Base-by-base conservation (phyloP, 2,329 filamentous ascomycete genomes). In the Septoria linicola region DNA sequence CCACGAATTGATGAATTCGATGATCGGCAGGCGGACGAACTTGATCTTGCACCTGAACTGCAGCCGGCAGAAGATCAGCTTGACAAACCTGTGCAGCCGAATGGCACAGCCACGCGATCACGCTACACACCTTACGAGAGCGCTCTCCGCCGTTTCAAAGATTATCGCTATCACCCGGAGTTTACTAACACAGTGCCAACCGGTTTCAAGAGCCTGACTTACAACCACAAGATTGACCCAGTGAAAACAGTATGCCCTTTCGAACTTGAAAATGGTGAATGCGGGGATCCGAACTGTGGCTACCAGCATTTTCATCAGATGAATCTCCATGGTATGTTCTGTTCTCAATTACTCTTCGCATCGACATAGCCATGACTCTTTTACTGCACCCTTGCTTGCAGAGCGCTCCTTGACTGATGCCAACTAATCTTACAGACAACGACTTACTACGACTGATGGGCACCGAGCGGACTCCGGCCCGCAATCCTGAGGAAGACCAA, bases 151-250 rank as follows among this genome's bases (percentile, higher is more conserved):
- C 80, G 81, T 61, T 96, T 97, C 70, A 89, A 84, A 68, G 86
- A 88, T 31, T 99, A 88, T 72, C 89, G 92, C 61, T 96, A 92
- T 68, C 91, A 97, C 67, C 88, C 89, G 25, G 76, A 81, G 44
- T 97, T 84, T 72, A 75, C 77, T 59, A 70, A 85, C 42, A 75
- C 81, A 50, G 83, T 96, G 51, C 68, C 81, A 49, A 86, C 85
- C 56, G 92, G 92, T 36, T 85, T 90, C 66, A 85, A 87, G 66
- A 97, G 93, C 58, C 78, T 95, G 75, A 97, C 91, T 36, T 97
- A 92, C 73, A 96, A 89, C 73, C 88, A 95, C 71, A 85, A 84
- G 61, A 95, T 99, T 71, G 84, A 96, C 67, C 78, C 84, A 19
- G 77, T 82, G 54, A 84, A 80, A 61, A 80, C 81, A 55, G 66